Conservation (phyloP, 2,329 filamentous ascomycete species). For the Calonectria pauciramosa region DNA sequence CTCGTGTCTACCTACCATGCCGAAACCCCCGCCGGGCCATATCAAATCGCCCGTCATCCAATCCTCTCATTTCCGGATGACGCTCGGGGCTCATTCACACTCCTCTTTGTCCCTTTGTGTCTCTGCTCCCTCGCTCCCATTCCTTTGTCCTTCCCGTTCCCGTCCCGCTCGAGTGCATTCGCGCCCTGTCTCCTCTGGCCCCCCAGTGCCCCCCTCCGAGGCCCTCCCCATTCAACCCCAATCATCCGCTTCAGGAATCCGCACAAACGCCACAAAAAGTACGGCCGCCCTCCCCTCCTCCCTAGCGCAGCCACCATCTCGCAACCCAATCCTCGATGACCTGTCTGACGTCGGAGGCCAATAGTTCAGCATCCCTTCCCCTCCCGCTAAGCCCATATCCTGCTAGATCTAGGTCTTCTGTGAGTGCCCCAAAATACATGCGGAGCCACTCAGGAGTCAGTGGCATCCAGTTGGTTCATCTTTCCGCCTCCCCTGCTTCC, state of each 20-base stretch:
- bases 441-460: neutral
- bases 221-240: neutral
- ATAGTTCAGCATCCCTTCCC: neutral
- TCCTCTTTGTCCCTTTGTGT: conserved; percentile 5
- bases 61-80: neutral
- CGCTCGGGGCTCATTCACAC: neutral
- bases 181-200: neutral
- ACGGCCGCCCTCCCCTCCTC: conserved; percentile 5
- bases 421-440: neutral
- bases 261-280: neutral
- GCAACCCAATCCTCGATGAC: neutral
- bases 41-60: neutral
- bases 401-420: conserved; percentile 4
- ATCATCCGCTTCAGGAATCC: conserved; percentile 18
- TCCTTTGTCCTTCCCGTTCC: conserved; percentile 7
- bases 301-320: conserved; percentile 28
- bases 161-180: conserved; percentile 3
- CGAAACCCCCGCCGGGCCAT: neutral
- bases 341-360: conserved; percentile 15
- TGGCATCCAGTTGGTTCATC: neutral
- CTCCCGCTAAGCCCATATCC: conserved; percentile 6
- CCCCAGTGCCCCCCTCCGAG: neutral
- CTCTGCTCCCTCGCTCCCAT: neutral
- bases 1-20: neutral
- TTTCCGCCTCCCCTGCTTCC: neutral